Evolutionary conservation across 2,329 filamentous ascomycete species (phyloP).

Genomic region (Didymella pomorum): DNA sequence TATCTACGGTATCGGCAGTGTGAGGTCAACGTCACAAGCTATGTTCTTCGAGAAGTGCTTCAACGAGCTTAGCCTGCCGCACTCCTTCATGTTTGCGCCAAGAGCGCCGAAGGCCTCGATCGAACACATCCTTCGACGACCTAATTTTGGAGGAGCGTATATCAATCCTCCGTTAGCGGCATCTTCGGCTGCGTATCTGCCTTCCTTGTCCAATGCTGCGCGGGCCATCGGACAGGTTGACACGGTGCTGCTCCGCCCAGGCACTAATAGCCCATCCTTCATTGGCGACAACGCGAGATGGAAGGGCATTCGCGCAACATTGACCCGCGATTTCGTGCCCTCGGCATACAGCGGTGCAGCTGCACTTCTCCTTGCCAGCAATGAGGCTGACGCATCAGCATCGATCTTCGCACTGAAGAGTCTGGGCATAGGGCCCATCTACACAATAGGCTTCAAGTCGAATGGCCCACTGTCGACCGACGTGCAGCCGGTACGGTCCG

Average conservation of each 20-base stretch:
- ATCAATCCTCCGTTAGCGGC: conserved; percentile 74
- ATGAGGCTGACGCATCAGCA: conserved; percentile 77
- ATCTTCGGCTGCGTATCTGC: conserved; percentile 64
- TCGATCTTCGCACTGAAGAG: conserved; percentile 81
- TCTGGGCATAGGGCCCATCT: conserved; percentile 78
- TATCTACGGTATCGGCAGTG: conserved; percentile 80
- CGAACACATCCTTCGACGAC: conserved; percentile 75
- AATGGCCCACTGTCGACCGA: conserved; percentile 68
- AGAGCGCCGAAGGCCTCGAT: conserved; percentile 71
- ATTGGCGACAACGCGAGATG: conserved; percentile 84
- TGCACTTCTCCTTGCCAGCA: conserved; percentile 77
- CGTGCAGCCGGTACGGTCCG: conserved; percentile 69
- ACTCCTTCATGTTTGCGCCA: conserved; percentile 79
- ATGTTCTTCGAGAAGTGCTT: conserved; percentile 79
- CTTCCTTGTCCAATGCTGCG: conserved; percentile 76
- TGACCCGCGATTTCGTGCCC: conserved; percentile 82
- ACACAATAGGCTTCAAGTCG: conserved; percentile 80
- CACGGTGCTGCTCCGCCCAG: conserved; percentile 73
- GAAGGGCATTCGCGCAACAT: conserved; percentile 83
- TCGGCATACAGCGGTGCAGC: conserved; percentile 80
- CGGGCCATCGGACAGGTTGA: conserved; percentile 82
- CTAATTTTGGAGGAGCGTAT: conserved; percentile 82
- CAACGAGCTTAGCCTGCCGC: conserved; percentile 77
- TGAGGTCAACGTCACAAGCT: conserved; percentile 76
- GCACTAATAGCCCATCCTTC: conserved; percentile 56